Percentiles rank a stretch among this genome's conserved stretches.
These are phyloP conservation scores for Penicillium egyptiacum DNA, from an alignment of 495 filamentous ascomycete species.

Conservation along the genomic window DNA sequence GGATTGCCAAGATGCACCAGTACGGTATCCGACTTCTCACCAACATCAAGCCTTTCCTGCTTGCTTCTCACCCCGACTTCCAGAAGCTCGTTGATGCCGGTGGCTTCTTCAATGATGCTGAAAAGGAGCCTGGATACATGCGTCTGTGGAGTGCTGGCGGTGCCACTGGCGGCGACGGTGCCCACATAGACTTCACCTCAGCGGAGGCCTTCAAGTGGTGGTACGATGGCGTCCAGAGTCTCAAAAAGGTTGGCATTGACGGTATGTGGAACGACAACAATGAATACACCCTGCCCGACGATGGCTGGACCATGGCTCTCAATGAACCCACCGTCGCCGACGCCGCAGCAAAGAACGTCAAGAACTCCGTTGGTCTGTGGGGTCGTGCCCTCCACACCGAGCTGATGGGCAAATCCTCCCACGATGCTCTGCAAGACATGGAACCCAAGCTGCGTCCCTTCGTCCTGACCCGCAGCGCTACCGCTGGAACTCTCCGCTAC, in stretches of 20 bases:
- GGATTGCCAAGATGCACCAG: conserved; percentile 58
- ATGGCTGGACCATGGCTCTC: conserved; percentile 61
- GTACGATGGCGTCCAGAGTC: conserved; percentile 60
- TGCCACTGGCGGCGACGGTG: conserved; percentile 64
- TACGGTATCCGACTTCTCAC: conserved; percentile 63
- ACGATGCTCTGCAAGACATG: conserved; percentile 58
- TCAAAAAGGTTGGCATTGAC: conserved; percentile 62
- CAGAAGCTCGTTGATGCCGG: conserved; percentile 50
- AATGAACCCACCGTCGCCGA: conserved; percentile 39
- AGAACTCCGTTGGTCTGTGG: conserved; percentile 57
- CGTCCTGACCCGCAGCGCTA: conserved; percentile 66
- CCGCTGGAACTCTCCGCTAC: conserved; percentile 66
- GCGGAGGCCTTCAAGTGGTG: conserved; percentile 65
- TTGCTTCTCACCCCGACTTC: conserved; percentile 64
- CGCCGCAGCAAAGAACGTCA: conserved; percentile 29
- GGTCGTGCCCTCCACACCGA: conserved; percentile 64
- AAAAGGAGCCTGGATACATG: conserved; percentile 52
- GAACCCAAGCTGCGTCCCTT: conserved; percentile 59
- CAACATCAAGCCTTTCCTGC: conserved; percentile 72
- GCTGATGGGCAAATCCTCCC: conserved; percentile 63
- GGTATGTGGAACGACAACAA: conserved; percentile 79
- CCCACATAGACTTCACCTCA: conserved; percentile 70
- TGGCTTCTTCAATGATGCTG: conserved; percentile 61
- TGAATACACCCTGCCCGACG: conserved; percentile 65
- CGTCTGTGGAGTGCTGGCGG: conserved; percentile 68